phyloP scores from a whole-genome alignment of 345 rosid species.

The Aethionema arabicum region DNA sequence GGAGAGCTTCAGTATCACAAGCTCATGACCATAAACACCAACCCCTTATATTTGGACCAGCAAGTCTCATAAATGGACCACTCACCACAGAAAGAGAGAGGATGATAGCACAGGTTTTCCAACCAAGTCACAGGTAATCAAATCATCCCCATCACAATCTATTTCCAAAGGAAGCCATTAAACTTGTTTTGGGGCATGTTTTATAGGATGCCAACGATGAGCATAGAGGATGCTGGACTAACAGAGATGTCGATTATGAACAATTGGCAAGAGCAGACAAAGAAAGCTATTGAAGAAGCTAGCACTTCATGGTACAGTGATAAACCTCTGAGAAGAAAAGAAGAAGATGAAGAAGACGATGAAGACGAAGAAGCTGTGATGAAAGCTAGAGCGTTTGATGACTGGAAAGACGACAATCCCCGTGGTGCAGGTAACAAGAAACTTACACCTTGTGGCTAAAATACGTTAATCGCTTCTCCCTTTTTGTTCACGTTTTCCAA shows the following conservation, averaged over 20 bases:
- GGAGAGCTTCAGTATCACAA: slow-evolving; percentile 74
- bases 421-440: slow-evolving; percentile 97
- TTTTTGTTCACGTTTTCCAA: no score
- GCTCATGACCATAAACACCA: slow-evolving; percentile 93
- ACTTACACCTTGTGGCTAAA: slow-evolving; percentile 92
- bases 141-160: not conserved
- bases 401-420: slow-evolving; percentile 98
- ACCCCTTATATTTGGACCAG: slow-evolving; percentile 91
- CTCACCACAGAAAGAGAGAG: slow-evolving; percentile 73
- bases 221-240: slow-evolving; percentile 97
- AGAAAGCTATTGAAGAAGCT: slow-evolving; percentile 84
- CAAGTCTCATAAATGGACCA: slow-evolving; percentile 67
- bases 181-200: slow-evolving; percentile 16
- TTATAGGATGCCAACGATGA: slow-evolving; percentile 93
- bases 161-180: not conserved
- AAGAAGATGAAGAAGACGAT: slow-evolving; percentile 68
- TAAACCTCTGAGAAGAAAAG: slow-evolving; percentile 48
- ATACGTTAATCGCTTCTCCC: no score
- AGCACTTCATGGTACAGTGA: slow-evolving; percentile 85
- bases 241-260: slow-evolving; percentile 95
- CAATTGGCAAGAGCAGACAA: slow-evolving; percentile 82
- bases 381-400: slow-evolving; percentile 87
- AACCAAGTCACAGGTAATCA: slow-evolving; percentile 69
- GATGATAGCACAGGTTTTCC: slow-evolving; percentile 88
- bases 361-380: slow-evolving; percentile 70